A percentile compares a stretch with the other conserved stretches of the same genome.
Conservation (phyloP, 371 early-diverging fungal genomes). For the Circinella umbellata region DNA sequence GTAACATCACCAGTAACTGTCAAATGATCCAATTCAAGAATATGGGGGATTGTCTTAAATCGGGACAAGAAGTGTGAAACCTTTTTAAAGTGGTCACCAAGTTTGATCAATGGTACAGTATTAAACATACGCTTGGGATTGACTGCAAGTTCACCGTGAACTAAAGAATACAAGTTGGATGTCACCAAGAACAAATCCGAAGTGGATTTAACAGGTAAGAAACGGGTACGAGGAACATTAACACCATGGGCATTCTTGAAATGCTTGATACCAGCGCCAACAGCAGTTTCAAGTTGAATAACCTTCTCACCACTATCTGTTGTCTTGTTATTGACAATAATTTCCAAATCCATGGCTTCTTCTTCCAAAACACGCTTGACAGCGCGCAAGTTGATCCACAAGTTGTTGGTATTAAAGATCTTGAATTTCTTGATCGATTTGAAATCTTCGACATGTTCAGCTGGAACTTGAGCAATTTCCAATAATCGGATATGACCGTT, state of each 20-base stretch:
- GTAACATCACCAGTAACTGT: conserved; percentile 99
- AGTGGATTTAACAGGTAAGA: conserved; percentile 99
- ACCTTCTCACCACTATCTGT: conserved; percentile 91
- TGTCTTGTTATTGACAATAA: conserved; percentile 98
- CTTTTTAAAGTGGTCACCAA: conserved; percentile 99
- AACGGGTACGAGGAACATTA: conserved; percentile 98
- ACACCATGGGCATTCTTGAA: conserved; percentile 97
- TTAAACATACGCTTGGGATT: conserved; percentile 94
- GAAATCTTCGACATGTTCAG: conserved; percentile 97
- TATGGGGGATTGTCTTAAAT: conserved; percentile 95
- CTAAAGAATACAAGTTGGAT: conserved; percentile 92
- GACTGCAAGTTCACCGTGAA: conserved; percentile 92
- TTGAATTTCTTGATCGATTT: conserved; percentile 99
- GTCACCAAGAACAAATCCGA: conserved; percentile 98
- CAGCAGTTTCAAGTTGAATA: conserved; percentile 99
- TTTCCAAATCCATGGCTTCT: conserved; percentile 88
- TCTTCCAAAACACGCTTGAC: conserved; percentile 93
- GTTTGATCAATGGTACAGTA: conserved; percentile 95
- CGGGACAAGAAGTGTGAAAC: conserved; percentile 73
- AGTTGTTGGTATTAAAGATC: conserved; percentile 99
- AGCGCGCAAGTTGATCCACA: conserved; percentile 97
- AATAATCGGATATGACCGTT: conserved; percentile 94
- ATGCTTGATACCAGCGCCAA: conserved; percentile 99
- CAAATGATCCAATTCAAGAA: conserved; percentile 97
- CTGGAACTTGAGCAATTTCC: conserved; percentile 99